Evolutionary conservation across 768 basidiomycete genomes (phyloP), one percentile per base, ranked within the genome.

Genomic region (Cyclocybe aegerita): DNA sequence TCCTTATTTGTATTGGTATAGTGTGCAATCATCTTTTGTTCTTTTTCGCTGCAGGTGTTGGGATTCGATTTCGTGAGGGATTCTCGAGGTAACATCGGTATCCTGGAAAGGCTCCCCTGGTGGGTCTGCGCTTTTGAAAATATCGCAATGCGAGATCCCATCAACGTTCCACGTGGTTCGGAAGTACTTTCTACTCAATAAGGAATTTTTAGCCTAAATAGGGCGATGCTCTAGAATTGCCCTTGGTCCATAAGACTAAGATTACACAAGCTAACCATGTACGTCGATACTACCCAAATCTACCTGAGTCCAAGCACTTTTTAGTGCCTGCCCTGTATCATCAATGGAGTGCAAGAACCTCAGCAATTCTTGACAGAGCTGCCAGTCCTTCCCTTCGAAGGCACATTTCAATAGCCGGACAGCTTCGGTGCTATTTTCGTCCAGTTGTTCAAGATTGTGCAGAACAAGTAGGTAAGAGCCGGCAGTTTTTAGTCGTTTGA

Each of bases 261-360:
- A 50, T 38, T 9, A 15, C 12, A 31, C 12, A 10, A 31, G 16
- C 12, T 6, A 36, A 29, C 31, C 10, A 10, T 16, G 17, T 39
- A 16, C 17, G 7, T 52, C 44, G 1, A 53, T 41, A 43, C 31
- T 29, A 30, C 56, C 53, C 36, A 68, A 39, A 33, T 65, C 60
- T 10, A 65, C 63, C 30, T 83, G 75, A 7, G 65, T 66, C 45
- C 92, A 66, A 1, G 86, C 90, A 53, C 77, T 73, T 48, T 75
- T 76, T 48, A 94, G 74, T 3, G 85, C 86, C 11, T 67, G 67
- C 31, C 95, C 96, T 0, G 85, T 83, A 37, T 94, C 90, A 64
- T 98, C 96, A 43, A 96, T 88, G 2, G 90, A 94, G 64, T 88
- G 90, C 42, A 98, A 67, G 70, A 99, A 99, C 14, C 96, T 84